Base-by-base conservation (phyloP, 2,329 filamentous ascomycete species). In the Celoporthe dispersa region DNA sequence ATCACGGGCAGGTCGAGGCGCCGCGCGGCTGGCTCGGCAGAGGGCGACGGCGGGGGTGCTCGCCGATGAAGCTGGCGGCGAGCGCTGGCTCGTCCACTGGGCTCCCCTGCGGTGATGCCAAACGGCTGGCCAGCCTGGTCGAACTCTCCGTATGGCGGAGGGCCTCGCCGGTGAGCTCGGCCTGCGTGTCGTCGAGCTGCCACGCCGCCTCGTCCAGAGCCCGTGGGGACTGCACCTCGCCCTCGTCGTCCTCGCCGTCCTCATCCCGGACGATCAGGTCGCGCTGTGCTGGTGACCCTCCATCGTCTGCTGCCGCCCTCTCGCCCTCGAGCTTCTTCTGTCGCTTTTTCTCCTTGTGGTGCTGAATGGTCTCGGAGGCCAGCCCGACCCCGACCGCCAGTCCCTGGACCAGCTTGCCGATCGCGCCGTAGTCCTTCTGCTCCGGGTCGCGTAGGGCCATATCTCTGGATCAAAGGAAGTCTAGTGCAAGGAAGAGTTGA, bases 1-100 rank as follows among this genome's bases (percentile, higher is more conserved):
- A 88, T 81, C 31, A 88, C 83, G 0, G 85, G 84, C 64, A 80
- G 79, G n/a, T 80, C 77, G 2, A 84, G 74, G 35, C 63, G 70
- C 16, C 44, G n/a, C 2, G 66, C 19, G 25, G 35, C 4, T 7
- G 37, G 28, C 28, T 22, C 22, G 11, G 33, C 55, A 11, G 41
- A 14, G 16, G 44, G 51, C 12, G 35, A 19, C 7, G 57, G 57
- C 19, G 41, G 25, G 64, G 71, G 12, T 68, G 68, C n/a, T 65
- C 39, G 31, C 48, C 35, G 16, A 72, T 51, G 59, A 72, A 71
- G 37, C 60, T 35, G 25, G 68, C 66, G 37, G 66, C 66, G 11
- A 68, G 59, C 64, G 39, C n/a, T 9, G 65, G 60, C 16, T 19
- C 41, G 22, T 70, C 53, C 14, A n/a, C 62, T 31, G 48, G 48